Percentiles rank a stretch among this genome's conserved stretches.
phyloP scores from a whole-genome alignment of 1,284 basidiomycete genomes.

The Ustilago curta region DNA sequence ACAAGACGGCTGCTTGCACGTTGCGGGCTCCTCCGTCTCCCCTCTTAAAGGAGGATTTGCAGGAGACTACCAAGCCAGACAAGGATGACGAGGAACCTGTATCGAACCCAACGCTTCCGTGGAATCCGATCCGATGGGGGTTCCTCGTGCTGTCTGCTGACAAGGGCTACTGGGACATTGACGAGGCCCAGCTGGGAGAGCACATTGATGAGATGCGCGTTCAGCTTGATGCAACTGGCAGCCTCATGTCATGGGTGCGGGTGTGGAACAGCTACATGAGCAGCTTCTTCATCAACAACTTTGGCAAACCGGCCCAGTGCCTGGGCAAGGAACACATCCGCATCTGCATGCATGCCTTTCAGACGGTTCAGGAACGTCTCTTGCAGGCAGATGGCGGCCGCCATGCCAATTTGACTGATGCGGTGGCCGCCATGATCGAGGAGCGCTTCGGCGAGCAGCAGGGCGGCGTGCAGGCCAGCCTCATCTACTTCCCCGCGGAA shows the following conservation, averaged over 20 bases:
- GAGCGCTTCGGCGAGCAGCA: not conserved
- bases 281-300: conserved; percentile 16
- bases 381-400: conserved; percentile 1
- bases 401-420: not conserved
- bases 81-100: too few species aligned
- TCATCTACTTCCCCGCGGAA: conserved; percentile 3
- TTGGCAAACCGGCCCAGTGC: conserved; percentile 14
- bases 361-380: conserved; percentile 13
- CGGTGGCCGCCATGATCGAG: not conserved
- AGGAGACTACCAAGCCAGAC: not conserved
- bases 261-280: conserved; percentile 18
- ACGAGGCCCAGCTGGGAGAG: conserved; percentile 5
- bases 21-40: not conserved
- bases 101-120: conserved; percentile 5
- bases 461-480: not conserved
- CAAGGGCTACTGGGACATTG: conserved; percentile 14
- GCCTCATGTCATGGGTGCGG: conserved; percentile 16
- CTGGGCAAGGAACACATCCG: conserved; percentile 11
- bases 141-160: conserved; percentile 8
- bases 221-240: conserved; percentile 13
- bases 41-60: not conserved
- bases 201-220: conserved; percentile 13
- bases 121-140: conserved; percentile 5
- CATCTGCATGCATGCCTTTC: conserved; percentile 12
- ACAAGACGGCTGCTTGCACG: conserved; percentile 10